phyloP scores from a whole-genome alignment of 306 rosid species.

The Gastrolobium bilobum region DNA sequence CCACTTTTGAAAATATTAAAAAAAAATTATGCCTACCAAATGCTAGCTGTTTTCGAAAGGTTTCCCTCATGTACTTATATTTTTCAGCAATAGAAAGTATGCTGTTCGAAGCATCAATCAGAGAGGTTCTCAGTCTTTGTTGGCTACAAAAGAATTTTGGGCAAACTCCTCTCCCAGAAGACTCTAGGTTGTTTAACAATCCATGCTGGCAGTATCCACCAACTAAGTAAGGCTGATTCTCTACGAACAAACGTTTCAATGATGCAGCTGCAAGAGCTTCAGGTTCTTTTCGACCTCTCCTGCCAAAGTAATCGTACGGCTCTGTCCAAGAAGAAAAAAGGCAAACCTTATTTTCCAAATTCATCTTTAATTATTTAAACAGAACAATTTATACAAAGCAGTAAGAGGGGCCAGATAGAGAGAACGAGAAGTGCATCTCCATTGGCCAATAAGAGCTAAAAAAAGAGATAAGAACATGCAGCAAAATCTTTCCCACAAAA shows the following conservation, averaged over 20 bases:
- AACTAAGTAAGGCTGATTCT: conserved; percentile 88
- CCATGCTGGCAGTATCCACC: conserved; percentile 92
- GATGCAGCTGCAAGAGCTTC: conserved; percentile 99
- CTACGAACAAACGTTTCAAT: conserved; percentile 88
- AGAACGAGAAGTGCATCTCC: conserved; percentile 7
- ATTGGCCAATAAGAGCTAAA: conserved; percentile 34
- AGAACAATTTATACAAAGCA: conserved; percentile 27
- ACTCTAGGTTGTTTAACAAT: conserved; percentile 58
- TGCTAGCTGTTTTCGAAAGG: conserved; percentile 84
- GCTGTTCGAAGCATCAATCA: conserved; percentile 69
- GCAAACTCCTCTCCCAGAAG: conserved; percentile 79
- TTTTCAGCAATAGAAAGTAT: conserved; percentile 90
- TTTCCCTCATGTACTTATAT: conserved; percentile 87
- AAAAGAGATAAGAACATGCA: conserved; percentile 34
- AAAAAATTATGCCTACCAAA: conserved; percentile 71
- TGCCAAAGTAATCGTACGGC: conserved; percentile 87
- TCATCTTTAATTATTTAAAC: neutral
- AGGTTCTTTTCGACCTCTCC: conserved; percentile 98
- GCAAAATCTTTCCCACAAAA: conserved; percentile 26
- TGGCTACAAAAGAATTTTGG: conserved; percentile 76
- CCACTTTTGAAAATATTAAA: conserved; percentile 18
- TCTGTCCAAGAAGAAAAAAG: conserved; percentile 63
- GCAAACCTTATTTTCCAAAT: conserved; percentile 32
- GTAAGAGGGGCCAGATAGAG: conserved; percentile 20
- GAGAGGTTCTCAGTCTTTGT: conserved; percentile 71